Conservation (phyloP, 768 basidiomycete genomes). For the Daedalea quercina region DNA sequence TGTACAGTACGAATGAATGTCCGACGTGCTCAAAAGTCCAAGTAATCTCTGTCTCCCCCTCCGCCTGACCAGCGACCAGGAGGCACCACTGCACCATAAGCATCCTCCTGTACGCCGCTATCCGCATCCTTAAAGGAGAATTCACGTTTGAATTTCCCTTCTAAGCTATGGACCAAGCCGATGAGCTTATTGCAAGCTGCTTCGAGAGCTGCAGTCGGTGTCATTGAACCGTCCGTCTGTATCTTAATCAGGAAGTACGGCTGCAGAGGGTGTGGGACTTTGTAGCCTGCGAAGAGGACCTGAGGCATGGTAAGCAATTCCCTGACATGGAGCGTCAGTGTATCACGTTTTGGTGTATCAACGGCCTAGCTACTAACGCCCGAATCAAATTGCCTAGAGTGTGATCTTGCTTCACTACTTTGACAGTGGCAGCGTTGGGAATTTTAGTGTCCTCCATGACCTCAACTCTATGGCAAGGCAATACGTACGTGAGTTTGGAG, state of each 20-base stretch:
- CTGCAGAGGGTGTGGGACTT: constrained; percentile 93
- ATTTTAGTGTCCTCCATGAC: constrained; percentile 95
- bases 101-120: constrained; percentile 21
- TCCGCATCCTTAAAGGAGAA: constrained; percentile 67
- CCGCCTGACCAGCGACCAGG: background rate
- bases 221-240: constrained; percentile 85
- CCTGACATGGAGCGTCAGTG: constrained; percentile 31
- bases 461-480: constrained; percentile 57
- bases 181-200: constrained; percentile 81
- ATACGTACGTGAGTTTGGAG: constrained; percentile 7
- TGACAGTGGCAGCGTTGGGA: constrained; percentile 93
- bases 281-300: constrained; percentile 95
- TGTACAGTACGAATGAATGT: background rate
- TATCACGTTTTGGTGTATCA: background rate
- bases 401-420: constrained; percentile 94
- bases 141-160: constrained; percentile 75
- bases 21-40: constrained; percentile 1
- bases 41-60: constrained; percentile 4
- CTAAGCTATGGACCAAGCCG: constrained; percentile 47
- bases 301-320: constrained; percentile 86
- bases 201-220: constrained; percentile 79
- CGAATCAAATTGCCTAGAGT: constrained; percentile 96
- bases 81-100: constrained; percentile 15
- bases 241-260: constrained; percentile 93
- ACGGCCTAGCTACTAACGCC: constrained; percentile 49